Evolutionary conservation across 2,329 filamentous ascomycete species (phyloP).

Genomic region (Paecilomyces niveus): DNA sequence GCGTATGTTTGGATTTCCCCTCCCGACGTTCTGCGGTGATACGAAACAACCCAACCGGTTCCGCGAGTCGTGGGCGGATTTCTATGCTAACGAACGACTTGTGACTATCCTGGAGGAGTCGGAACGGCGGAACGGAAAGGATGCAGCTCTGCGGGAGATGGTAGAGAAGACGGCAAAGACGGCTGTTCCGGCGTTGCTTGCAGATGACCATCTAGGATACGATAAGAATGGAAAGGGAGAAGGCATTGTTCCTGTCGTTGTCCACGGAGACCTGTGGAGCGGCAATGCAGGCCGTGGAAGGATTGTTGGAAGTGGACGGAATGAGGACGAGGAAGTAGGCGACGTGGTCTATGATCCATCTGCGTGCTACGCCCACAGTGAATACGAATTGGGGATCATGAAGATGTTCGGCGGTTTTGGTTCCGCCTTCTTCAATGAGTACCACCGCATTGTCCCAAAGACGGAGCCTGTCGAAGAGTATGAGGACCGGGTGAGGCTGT

Average conservation of each 20-base stretch:
- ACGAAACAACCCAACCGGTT: constrained; percentile 75
- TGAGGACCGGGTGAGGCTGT: constrained; percentile 72
- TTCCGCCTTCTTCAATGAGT: constrained; percentile 64
- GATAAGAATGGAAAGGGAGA: constrained; percentile 36
- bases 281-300: constrained; percentile 68
- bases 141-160: constrained; percentile 53
- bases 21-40: constrained; percentile 77
- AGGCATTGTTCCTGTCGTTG: constrained; percentile 65
- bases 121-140: constrained; percentile 55
- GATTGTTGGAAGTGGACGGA: constrained; percentile 42
- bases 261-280: constrained; percentile 92
- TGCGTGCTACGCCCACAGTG: constrained; percentile 74
- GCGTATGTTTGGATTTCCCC: constrained; percentile 73
- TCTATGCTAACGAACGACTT: constrained; percentile 73
- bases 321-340: constrained; percentile 41
- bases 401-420: constrained; percentile 91
- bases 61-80: constrained; percentile 69
- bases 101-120: constrained; percentile 55
- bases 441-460: constrained; percentile 66
- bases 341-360: constrained; percentile 79
- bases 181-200: constrained; percentile 72
- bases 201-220: constrained; percentile 56
- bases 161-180: constrained; percentile 57
- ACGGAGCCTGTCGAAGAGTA: constrained; percentile 76
- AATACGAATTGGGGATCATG: constrained; percentile 93